Base-by-base conservation (phyloP, 1,284 basidiomycete species). In the Microbotryum saponariae region DNA sequence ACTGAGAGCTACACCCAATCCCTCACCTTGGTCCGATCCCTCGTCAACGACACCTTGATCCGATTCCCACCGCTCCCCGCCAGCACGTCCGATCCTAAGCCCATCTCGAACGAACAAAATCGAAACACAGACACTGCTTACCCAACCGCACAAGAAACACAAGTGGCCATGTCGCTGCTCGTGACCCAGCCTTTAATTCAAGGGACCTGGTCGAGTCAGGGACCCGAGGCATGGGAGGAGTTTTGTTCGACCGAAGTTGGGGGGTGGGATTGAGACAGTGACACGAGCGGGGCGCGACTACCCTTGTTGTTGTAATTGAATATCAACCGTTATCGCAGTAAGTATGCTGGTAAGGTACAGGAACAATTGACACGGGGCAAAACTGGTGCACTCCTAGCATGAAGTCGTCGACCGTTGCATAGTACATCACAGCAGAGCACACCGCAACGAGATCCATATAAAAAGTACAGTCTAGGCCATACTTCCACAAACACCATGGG, bases 191-290 rank as follows among this genome's bases (percentile, higher is more conserved):
- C 67, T 14, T 58, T 69, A 8, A 7, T 69, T 2, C 65, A 62
- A 10, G 60, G 63, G 5, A 68, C 52, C 37, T 33, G 50, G 51
- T 29, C 51, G 48, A 25, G 54, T 45, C 45, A 53, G 57, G 6
- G 57, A 51, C 37, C 47, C 2, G 67, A 69, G 18, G 67, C 60
- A 6, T 69, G 67, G 67, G 67, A 69, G 25, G 67, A 69, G 52
- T 20, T 63, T 1, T n/a, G 66, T 50, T 42, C 23, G 0, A 60
- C 63, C 21, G 67, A 69, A n/a, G 62, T 69, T 5, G 67, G 67
- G 1, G 60, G 64, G 1, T 68, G 64, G 64, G 59, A 49, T 23
- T 27, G 27, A 27, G 27, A 27, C 27, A 27, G 6, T 27, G 27
- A 27, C 27, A 27, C 27, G 27, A 5, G 6, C 27, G 27, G 27